Conservation (phyloP, 257 asterid species). For the Lantana camara region DNA sequence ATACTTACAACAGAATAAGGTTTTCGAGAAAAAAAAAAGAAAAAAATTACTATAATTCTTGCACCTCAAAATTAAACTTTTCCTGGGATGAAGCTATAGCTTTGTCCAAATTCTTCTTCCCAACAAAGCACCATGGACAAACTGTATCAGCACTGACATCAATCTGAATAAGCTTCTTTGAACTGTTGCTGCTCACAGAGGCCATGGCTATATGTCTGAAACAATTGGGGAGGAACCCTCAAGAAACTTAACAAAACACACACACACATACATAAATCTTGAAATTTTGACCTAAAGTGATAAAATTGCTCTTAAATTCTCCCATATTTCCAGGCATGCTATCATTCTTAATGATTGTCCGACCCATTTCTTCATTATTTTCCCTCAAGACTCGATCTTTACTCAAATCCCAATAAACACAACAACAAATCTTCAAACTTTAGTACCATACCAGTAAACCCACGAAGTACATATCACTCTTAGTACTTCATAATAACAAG, state of each 20-base stretch:
- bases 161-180: constrained; percentile 58
- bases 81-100: constrained; percentile 65
- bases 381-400: background rate
- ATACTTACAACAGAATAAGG: background rate
- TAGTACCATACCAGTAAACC: background rate
- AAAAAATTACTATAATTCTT: too few species aligned
- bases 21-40: background rate
- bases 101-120: constrained; percentile 74
- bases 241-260: too few species aligned
- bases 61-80: constrained; percentile 47
- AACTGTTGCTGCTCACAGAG: constrained; percentile 44
- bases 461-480: too few species aligned
- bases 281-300: too few species aligned
- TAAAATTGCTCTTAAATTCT: too few species aligned
- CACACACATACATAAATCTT: background rate
- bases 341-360: background rate
- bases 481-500: too few species aligned
- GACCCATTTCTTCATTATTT: background rate
- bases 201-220: constrained; percentile 48
- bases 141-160: constrained; percentile 74
- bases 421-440: background rate
- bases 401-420: background rate
- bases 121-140: constrained; percentile 95
- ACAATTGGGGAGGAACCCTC: constrained; percentile 12
- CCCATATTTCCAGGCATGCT: too few species aligned